Evolutionary conservation across 352 stramenopile genomes (phyloP), one percentile per base, ranked within the genome.

Genomic region (Achlya hypogyna): DNA sequence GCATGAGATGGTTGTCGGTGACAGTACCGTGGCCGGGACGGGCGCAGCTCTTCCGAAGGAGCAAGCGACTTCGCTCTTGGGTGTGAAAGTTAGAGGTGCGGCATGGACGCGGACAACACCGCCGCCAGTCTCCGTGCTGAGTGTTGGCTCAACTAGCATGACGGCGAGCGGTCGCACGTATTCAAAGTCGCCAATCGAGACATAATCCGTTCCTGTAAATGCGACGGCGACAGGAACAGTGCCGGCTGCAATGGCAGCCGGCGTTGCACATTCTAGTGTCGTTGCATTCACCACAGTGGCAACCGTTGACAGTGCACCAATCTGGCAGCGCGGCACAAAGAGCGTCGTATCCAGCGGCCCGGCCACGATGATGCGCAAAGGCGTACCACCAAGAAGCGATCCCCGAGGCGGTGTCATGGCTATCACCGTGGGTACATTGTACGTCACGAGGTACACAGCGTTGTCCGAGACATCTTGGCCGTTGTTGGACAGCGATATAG

Each of bases 31-130:
- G 2, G 75, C 75, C 0, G 47, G 22, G 22, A 64, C 58, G 14
- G 62, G 18, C 22, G 49, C 47, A 16, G 47, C 22, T 23, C 51
- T 52, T 28, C 80, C 80, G 59, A 89, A 89, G 0, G 59, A 70
- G 62, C 82, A 90, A 12, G 8, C 25, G 31, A 56, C 31, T 27
- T 1, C 31, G 2, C 10, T 56, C 31, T n/a, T 9, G 2, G 29
- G 31, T 23, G 22, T 32, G 5, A 51, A 51, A 10, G n/a, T n/a
- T n/a, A n/a, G n/a, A n/a, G n/a, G n/a, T n/a, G n/a, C n/a, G n/a
- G n/a, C n/a, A n/a, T n/a, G n/a, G n/a, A n/a, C n/a, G n/a, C n/a
- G n/a, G n/a, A n/a, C n/a, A n/a, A n/a, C n/a, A n/a, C 27, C 25
- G 10, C 54, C 54, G 42, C 54, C 54, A n/a, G 22, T n/a, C 34